Evolutionary conservation across 2,329 filamentous ascomycete genomes (phyloP), one percentile per base, ranked within the genome.

Genomic region (Botrytis sinoallii): DNA sequence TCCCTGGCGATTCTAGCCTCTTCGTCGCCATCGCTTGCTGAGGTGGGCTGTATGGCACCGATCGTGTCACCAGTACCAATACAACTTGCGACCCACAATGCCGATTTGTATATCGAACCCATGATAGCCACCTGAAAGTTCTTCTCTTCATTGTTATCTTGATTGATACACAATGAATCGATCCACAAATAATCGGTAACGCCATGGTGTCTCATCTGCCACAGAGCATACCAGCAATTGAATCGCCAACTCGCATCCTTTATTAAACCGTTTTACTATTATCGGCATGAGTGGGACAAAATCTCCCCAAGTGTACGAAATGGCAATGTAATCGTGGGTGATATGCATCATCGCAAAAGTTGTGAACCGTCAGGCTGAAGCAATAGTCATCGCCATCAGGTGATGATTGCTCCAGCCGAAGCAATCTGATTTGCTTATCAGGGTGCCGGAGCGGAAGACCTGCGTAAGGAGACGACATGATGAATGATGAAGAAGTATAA

Each of bases 121-220:
- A 77, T 78, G 4, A 60, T 52, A 7, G 71, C 55, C 1, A 78
- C 72, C 38, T 78, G 76, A 1, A 66, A 61, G 22, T 67, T 74
- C 48, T 73, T 75, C 40, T 78, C 75, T 3, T 38, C 48, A 25
- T 70, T 57, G 29, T 77, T 55, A 3, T 59, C 57, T 61, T 78
- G 76, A 64, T 77, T 70, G 48, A 78, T 77, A 29, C 77, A 78
- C 1, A 77, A n/a, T 6, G 74, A 73, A 73, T 76, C 76, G 3
- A 75, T 73, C 75, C 75, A 78, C 9, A 77, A 32, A 42, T 73
- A 69, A n/a, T 67, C 46, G 60, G 71, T 61, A 0, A 73, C 29
- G 14, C 68, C n/a, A 20, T 40, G 35, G 8, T 73, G 14, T 40
- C 77, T 64, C 55, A 77, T 73, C 3, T 67, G 67, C 29, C 68